Evolutionary conservation across 495 filamentous ascomycete species (phyloP), one percentile per base, ranked within the genome.

Genomic region (Cladorrhinum samala): DNA sequence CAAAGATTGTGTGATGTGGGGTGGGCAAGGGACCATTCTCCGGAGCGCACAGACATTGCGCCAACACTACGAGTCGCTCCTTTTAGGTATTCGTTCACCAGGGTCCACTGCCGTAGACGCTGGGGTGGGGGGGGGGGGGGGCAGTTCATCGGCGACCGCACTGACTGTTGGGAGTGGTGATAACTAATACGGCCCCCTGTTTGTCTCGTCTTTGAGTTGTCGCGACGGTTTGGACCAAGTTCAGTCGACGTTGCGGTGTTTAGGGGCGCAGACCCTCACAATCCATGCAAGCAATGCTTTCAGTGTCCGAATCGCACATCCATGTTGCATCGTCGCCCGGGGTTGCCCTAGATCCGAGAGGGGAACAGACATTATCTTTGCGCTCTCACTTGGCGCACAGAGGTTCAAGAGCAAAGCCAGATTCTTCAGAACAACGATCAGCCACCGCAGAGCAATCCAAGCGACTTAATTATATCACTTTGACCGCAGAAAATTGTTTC

Each of bases 21-120:
- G 47, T 58, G 40, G 53, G 50, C 49, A 64, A 51, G 50, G 49
- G 50, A 6, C 27, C 52, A 55, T 46, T 55, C 46, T 62, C 63
- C 63, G 55, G 54, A 17, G 49, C 60, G 65, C 63, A 66, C 63
- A 66, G 65, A 64, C 63, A 47, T 45, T 50, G 57, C 21, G 49
- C 39, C 52, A 43, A 42, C 14, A 6, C 30, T 7, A 37, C 39
- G 45, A 47, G 45, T 47, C 45, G 45, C 45, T 47, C 21, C 30
- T 47, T 25, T 25, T 6, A n/a, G n/a, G n/a, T n/a, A 33, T 33
- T 11, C 27, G 27, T 33, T 23, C 45, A 18, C 36, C 36, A 18
- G n/a, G n/a, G n/a, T n/a, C n/a, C n/a, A n/a, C n/a, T n/a, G n/a
- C n/a, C n/a, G n/a, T n/a, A n/a, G n/a, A n/a, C n/a, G n/a, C n/a